Evolutionary conservation across 2,329 filamentous ascomycete species (phyloP), one percentile per base, ranked within the genome.

Genomic region (Lecanicillium sp.): DNA sequence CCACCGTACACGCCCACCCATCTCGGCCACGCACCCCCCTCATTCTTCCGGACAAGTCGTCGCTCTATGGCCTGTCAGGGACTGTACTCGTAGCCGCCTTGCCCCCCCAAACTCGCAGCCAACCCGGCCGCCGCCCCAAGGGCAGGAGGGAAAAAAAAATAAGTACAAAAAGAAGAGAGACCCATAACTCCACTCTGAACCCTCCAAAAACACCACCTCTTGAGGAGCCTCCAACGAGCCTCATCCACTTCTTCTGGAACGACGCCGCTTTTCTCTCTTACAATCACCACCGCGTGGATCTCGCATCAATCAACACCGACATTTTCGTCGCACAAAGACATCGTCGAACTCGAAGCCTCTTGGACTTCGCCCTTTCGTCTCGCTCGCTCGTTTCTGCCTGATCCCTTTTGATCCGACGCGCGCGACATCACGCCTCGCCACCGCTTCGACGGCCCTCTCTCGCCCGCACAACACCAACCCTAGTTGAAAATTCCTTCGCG

Each of bases 381-480:
- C 31, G 29, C 29, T 22, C 36, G 36, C 31, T 33, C 22, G 35
- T 14, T 32, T 14, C 39, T 36, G 39, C 32, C 14, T n/a, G n/a
- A n/a, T n/a, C n/a, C n/a, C n/a, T n/a, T n/a, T 12, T 32, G n/a
- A 14, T 25, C 22, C 22, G 22, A 25, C 14, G 29, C 29, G 11
- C 29, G 29, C 29, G 29, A 5, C 29, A n/a, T n/a, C 29, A 15
- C 29, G 18, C 22, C 22, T 25, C 11, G 22, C 22, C 22, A 25
- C 22, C 37, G 22, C 20, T 14, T 39, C 31, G 39, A 33, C 37
- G 25, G 17, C 46, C 37, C 36, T 42, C 45, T 45, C 43, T 40
- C 47, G 34, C 29, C 42, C 40, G 44, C 46, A 37, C 38, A 44
- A 51, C 39, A 39, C 45, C 42, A 51, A 42, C 45, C n/a, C 17